Base-by-base conservation (phyloP, 768 basidiomycete species). In the Calocybe gangraenosa region DNA sequence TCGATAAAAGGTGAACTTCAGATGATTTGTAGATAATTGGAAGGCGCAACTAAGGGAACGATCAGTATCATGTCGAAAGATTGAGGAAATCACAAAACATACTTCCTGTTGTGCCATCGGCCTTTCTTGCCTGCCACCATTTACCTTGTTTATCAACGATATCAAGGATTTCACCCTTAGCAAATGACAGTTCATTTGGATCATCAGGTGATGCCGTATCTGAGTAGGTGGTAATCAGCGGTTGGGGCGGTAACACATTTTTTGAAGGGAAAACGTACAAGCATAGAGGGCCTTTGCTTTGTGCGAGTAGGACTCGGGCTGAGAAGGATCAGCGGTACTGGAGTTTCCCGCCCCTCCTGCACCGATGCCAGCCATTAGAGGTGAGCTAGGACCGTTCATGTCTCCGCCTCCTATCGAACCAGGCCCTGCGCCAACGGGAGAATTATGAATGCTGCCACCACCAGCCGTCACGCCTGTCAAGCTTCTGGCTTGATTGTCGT, bases 191-290 rank as follows among this genome's bases (percentile, higher is more conserved):
- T 67, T 99, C 96, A 59, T 90, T 96, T 10, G 94, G 90, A 63
- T 99, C 96, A 47, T 97, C 94, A 21, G 87, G 71, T 2, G 88
- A 91, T n/a, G 93, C 95, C 39, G 78, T 79, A 69, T 99, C 95
- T 98, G 65, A 53, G 39, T 14, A 31, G 43, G 51, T 66, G 20
- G 62, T 51, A 55, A 33, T 48, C 17, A 38, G 46, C 35, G 47
- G 49, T 45, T 31, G 42, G 42, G 42, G 36, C 49, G 44, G 8
- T 8, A 11, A 1, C 5, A 31, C 10, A 40, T 13, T 71, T 83
- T 63, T 58, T 28, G n/a, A 28, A 6, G 25, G 25, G 11, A 28
- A 5, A 28, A 28, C 25, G 25, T 28, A 94, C 92, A 96, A 43
- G 86, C 79, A 71, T 94, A 96, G 44, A 94, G 67, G 6, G 92